Evolutionary conservation across 2,329 filamentous ascomycete species (phyloP).

Genomic region (Colletotrichum navitas): DNA sequence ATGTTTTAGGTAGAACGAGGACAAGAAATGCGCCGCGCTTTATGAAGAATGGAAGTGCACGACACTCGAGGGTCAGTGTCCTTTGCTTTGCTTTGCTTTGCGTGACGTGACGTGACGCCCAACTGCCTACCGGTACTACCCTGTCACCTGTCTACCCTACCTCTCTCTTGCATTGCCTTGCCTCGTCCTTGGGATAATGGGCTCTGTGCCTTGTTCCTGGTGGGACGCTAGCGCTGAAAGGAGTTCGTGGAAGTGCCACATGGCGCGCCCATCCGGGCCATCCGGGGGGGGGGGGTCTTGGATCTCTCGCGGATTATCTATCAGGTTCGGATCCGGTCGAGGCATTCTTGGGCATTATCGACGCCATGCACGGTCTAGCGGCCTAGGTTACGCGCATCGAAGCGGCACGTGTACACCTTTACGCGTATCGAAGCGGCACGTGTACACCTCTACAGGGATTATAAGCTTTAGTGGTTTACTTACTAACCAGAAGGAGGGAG

Average conservation of each 20-base stretch:
- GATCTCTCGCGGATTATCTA: constrained; percentile 19
- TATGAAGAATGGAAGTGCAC: background rate
- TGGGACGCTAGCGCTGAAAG: constrained; percentile 5
- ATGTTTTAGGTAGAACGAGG: constrained; percentile 16
- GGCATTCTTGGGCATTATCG: background rate
- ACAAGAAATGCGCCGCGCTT: background rate
- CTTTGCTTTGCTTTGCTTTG: constrained; percentile 1
- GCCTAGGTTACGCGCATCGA: constrained; percentile 19
- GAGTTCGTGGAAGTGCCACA: constrained; percentile 16
- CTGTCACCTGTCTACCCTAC: background rate
- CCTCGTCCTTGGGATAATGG: background rate
- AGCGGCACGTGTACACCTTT: background rate
- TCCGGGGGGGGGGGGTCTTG: background rate
- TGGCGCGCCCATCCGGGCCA: constrained; percentile 1
- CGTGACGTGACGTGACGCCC: constrained; percentile 16
- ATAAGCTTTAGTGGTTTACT: no score
- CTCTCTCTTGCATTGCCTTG: background rate
- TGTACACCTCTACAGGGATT: no score
- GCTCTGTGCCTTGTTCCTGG: constrained; percentile 24
- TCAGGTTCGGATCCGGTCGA: constrained; percentile 30
- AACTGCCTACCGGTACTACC: background rate
- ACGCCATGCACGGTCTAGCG: constrained; percentile 23
- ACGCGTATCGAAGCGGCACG: no score
- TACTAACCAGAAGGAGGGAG: no score
- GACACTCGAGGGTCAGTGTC: constrained; percentile 18